These are phyloP conservation scores for Chamaecyparis obtusa DNA, from an alignment of 75 land plant genomes.

Conservation along the genomic window DNA sequence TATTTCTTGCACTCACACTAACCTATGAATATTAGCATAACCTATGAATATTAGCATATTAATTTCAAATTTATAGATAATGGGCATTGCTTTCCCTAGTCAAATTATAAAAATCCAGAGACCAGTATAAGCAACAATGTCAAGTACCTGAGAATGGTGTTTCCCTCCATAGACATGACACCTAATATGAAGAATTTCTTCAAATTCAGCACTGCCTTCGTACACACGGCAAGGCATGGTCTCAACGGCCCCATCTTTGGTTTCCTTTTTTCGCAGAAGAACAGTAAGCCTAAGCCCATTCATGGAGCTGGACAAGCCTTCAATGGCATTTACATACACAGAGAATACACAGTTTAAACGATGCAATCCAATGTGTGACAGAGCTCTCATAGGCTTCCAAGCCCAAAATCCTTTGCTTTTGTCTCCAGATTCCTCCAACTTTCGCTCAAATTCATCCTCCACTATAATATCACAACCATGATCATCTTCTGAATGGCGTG, in stretches of 20 bases:
- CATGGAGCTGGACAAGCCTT: slow-evolving; percentile 74
- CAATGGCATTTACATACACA: slow-evolving; percentile 72
- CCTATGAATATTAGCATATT: no score
- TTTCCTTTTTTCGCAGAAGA: slow-evolving; percentile 65
- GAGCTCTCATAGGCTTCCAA: slow-evolving; percentile 95
- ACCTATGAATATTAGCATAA: no score
- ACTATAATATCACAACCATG: background rate
- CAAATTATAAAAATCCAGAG: no score
- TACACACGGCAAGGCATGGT: slow-evolving; percentile 85
- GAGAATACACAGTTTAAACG: slow-evolving; percentile 68
- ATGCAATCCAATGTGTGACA: slow-evolving; percentile 82
- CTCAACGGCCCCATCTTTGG: slow-evolving; percentile 75
- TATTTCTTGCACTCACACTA: no score
- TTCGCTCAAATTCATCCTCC: slow-evolving; percentile 2
- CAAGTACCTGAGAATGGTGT: slow-evolving; percentile 10
- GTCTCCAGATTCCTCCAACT: slow-evolving; percentile 19
- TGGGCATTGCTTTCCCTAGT: no score
- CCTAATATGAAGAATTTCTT: slow-evolving; percentile 71
- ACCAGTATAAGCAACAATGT: no score
- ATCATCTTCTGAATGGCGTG: background rate
- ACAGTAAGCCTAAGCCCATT: slow-evolving; percentile 86
- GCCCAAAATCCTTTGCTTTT: slow-evolving; percentile 79
- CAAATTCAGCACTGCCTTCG: slow-evolving; percentile 81
- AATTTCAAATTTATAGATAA: no score
- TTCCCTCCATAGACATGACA: slow-evolving; percentile 72